Evolutionary conservation across 148 eudicot species (phyloP), one percentile per base, ranked within the genome.

Genomic region (Rhododendron vialii): DNA sequence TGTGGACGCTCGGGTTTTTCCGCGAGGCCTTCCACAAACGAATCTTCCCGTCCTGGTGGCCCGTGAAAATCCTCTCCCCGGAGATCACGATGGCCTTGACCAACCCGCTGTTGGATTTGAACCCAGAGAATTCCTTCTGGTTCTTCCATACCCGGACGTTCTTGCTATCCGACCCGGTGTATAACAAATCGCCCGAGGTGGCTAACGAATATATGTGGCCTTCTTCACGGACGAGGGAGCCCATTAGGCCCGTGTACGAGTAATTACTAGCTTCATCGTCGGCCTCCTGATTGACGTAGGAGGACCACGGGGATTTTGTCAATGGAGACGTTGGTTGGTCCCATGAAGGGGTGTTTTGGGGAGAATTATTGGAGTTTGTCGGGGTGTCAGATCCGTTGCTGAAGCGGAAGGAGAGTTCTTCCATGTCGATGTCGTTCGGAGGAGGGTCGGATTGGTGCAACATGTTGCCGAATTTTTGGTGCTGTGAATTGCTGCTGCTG

Each of bases 101-200:
- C 81, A 95, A 80, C 0, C 98, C 98, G 17, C 95, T 92, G 36
- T 94, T 94, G 5, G 95, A 92, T 88, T 93, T 95, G 88, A 95
- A 95, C 36, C 95, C 95, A 0, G 98, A 92, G 69, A 82, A 94
- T 78, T 95, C 98, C 47, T 90, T 93, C 48, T 95, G 95, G 55
- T 90, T 94, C 85, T 92, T 94, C 98, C 98, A 95, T 0, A 95
- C 98, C 26, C 98, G 85, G 3, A 95, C 92, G 78, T 95, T 94
- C 91, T 94, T 95, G 74, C 95, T 94, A 22, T 95, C 97, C 5
- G 98, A 94, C 1, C 98, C 98, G 0, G 98, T 95, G 69, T 94
- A 95, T 5, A 95, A 71, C 35, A 94, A 88, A 61, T 93, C 95
- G 0, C 95, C 97, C 0, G 92, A 89, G 2, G 97, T 92, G 0